These are phyloP conservation scores for Aspergillus eucalypticola DNA, from an alignment of 2,329 filamentous ascomycete genomes.

Conservation along the genomic window DNA sequence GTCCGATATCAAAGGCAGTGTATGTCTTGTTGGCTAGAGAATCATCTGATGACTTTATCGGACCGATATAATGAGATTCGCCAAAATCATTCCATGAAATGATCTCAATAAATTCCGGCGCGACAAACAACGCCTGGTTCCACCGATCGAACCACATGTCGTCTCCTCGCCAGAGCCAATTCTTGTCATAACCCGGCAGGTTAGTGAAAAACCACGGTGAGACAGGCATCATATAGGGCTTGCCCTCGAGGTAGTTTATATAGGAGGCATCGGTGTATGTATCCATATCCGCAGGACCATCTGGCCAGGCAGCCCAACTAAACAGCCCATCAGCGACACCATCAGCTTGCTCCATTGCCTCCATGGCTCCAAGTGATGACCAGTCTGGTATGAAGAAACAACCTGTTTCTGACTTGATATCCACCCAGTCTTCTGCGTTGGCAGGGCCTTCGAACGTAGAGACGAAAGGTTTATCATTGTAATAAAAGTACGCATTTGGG, in stretches of 20 bases:
- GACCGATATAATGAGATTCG: constrained; percentile 60
- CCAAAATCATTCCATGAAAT: constrained; percentile 64
- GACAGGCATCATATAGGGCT: constrained; percentile 55
- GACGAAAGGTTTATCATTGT: constrained; percentile 35
- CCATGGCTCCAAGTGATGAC: constrained; percentile 37
- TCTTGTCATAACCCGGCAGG: constrained; percentile 57
- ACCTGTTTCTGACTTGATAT: constrained; percentile 42
- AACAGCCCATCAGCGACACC: constrained; percentile 41
- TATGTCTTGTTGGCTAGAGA: constrained; percentile 31
- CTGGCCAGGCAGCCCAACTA: constrained; percentile 48
- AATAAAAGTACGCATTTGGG: constrained; percentile 29
- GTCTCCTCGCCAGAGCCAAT: constrained; percentile 64
- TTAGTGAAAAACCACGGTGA: constrained; percentile 61
- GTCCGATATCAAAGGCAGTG: constrained; percentile 27
- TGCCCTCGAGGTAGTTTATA: constrained; percentile 35
- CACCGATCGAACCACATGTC: constrained; percentile 62
- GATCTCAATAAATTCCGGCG: constrained; percentile 56
- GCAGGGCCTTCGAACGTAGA: constrained; percentile 49
- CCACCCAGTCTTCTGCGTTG: constrained; percentile 46
- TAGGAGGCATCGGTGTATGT: constrained; percentile 41
- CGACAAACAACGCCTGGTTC: constrained; percentile 52
- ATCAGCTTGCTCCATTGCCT: constrained; percentile 26
- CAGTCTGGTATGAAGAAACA: constrained; percentile 52
- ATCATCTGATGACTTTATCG: constrained; percentile 18
- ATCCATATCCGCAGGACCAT: constrained; percentile 38